Evolutionary conservation across 768 basidiomycete genomes (phyloP).

Genomic region (Brasilioporus rufonigricans): DNA sequence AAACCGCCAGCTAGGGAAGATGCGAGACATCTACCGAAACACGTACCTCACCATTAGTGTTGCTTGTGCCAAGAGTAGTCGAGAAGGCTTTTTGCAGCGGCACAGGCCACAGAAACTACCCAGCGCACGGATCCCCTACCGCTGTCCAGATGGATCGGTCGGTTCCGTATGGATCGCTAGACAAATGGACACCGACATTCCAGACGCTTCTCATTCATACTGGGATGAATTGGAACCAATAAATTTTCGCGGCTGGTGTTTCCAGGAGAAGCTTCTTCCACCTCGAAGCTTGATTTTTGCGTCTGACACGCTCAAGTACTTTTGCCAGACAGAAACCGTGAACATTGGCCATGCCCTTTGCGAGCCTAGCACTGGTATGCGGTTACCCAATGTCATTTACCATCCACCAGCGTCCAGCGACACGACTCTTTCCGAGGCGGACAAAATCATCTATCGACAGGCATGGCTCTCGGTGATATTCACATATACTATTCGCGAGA

Average conservation of each 20-base stretch:
- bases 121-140: not conserved
- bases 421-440: not conserved
- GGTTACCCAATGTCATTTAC: not conserved
- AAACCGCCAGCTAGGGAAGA: not conserved
- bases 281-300: not conserved
- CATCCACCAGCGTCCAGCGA: not conserved
- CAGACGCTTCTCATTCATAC: not conserved
- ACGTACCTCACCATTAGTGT: not conserved
- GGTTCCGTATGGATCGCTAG: not conserved
- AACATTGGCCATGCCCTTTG: not conserved
- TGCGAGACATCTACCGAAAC: not conserved
- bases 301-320: slow-evolving; percentile 2
- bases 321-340: not conserved
- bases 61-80: not conserved
- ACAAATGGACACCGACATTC: not conserved
- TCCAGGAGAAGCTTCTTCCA: slow-evolving; percentile 2
- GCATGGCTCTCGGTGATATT: slow-evolving; percentile 1
- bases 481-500: not conserved
- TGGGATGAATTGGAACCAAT: slow-evolving; percentile 1
- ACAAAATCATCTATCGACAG: not conserved
- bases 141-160: not conserved
- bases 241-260: slow-evolving; percentile 1
- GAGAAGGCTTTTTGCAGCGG: not conserved
- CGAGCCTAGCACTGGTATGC: not conserved
- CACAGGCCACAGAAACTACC: not conserved